Percentiles rank a stretch among this genome's conserved stretches.
Conservation (phyloP, 495 filamentous ascomycete genomes). For the Xylaria grammica region DNA sequence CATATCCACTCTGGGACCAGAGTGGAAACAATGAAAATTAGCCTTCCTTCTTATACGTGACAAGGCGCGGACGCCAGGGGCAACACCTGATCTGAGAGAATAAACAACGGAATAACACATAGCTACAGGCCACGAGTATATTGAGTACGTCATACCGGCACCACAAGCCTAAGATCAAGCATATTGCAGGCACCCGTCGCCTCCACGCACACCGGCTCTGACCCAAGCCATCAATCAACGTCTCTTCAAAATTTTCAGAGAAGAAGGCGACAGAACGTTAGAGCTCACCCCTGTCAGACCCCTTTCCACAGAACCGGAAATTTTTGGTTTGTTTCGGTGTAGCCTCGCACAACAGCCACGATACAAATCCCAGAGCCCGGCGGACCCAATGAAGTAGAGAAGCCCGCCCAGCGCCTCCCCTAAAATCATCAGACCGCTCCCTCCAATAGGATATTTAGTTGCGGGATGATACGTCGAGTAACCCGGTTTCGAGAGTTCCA, state of each 20-base stretch:
- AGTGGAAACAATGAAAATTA: background rate
- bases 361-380: background rate
- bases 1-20: too few species aligned
- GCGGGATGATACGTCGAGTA: background rate
- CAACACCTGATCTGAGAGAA: background rate
- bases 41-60: conserved; percentile 1
- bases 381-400: background rate
- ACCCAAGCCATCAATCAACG: too few species aligned
- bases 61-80: background rate
- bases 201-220: too few species aligned
- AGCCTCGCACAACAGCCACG: conserved; percentile 16
- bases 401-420: background rate
- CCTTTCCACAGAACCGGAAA: background rate
- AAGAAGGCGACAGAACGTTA: too few species aligned
- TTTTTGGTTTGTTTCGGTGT: background rate
- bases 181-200: too few species aligned
- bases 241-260: too few species aligned
- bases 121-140: too few species aligned
- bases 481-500: background rate
- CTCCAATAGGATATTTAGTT: background rate
- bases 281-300: background rate
- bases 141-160: too few species aligned
- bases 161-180: too few species aligned
- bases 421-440: background rate
- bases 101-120: too few species aligned